Conservation (phyloP, 495 filamentous ascomycete genomes). For the Neurospora sp. region DNA sequence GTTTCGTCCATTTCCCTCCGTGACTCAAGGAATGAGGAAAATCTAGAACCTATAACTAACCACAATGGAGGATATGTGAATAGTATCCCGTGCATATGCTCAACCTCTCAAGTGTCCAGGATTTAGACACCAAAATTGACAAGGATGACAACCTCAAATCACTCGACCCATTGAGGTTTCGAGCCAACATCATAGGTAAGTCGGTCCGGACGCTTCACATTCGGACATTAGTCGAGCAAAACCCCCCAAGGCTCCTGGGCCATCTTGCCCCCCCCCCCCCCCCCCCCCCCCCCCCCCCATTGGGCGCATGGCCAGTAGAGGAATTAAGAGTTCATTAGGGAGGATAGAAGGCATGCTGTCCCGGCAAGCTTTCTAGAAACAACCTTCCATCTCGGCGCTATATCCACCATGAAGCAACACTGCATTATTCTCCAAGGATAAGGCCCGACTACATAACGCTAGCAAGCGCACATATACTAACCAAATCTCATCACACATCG, state of each 20-base stretch:
- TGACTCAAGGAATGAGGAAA: background rate
- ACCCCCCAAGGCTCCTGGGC: background rate
- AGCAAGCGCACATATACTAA: background rate
- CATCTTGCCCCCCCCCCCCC: background rate
- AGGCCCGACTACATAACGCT: background rate
- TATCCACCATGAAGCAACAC: background rate
- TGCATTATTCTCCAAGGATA: background rate
- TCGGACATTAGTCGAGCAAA: background rate
- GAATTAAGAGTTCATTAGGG: background rate
- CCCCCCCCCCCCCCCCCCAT: background rate
- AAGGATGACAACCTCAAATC: constrained; percentile 30
- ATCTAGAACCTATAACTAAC: background rate
- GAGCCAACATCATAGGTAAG: constrained; percentile 71
- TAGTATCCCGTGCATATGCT: constrained; percentile 78
- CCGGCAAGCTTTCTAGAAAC: background rate
- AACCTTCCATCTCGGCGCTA: background rate
- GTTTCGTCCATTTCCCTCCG: constrained; percentile 10
- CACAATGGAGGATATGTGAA: background rate
- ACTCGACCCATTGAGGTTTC: constrained; percentile 63
- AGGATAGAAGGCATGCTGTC: background rate
- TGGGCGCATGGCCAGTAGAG: background rate
- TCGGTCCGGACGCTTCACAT: background rate
- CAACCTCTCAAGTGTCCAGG: constrained; percentile 61
- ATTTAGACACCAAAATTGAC: constrained; percentile 49
- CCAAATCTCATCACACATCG: background rate